Base-by-base conservation (phyloP, 768 basidiomycete genomes). In the Phylloporus rhodoxanthus region DNA sequence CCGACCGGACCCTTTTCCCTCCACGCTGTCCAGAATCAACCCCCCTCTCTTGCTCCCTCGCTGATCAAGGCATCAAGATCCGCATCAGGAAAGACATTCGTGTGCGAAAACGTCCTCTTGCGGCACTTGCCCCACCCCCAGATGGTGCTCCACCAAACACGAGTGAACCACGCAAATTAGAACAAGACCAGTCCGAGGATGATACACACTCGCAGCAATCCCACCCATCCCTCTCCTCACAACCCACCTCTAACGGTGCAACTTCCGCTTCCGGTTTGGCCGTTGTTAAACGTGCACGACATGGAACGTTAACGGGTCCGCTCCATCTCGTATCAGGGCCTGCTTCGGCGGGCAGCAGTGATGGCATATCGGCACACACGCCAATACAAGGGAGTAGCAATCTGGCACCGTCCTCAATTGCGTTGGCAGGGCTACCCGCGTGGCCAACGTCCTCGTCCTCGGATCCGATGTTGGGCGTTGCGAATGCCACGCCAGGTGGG, bases 11-110 rank as follows among this genome's bases (percentile, higher is more conserved):
- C 19, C 50, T 30, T 39, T 46, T 29, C 34, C 15, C 40, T 15
- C 5, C 34, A 37, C 36, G 43, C 34, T 38, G 9, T 26, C 4
- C 19, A 92, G 92, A 92, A 69, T 92, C 90, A 4, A 93, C 92
- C 0, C 82, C 85, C 3, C 76, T 95, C 1, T 94, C 92, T 2
- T 89, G 85, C 56, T 88, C 89, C 0, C 79, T 94, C 47, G 91
- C 91, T n/a, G 91, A 94, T 62, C 92, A 94, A 68, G 92, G 92
- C 20, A 91, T 94, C 70, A 95, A 94, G 70, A 93, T 95, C 47
- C 84, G 91, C 26, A 94, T 94, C 46, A 80, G 92, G 30, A 94
- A 93, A 67, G 91, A 94, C 51, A 90, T 92, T 30, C 82, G 90
- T 1, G 84, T 87, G 21, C 79, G 90, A 54, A 91, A 90, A 64